Percentiles rank a stretch among this genome's conserved stretches.
Conservation (phyloP, 768 basidiomycete genomes). For the Pleurotus pulmonarius region DNA sequence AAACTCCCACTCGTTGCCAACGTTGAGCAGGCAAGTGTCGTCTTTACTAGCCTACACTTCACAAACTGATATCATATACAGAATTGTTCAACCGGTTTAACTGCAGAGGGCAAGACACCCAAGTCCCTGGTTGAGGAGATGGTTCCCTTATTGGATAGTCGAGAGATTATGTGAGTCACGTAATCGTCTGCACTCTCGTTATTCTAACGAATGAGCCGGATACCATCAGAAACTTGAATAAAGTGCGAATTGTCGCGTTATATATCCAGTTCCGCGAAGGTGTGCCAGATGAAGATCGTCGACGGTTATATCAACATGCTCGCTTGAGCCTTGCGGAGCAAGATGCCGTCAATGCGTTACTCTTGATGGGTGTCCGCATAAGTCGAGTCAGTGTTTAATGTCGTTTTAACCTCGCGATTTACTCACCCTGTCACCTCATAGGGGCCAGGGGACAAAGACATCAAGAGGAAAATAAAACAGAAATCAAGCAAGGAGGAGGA, state of each 20-base stretch:
- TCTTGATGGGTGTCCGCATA: slow-evolving; percentile 79
- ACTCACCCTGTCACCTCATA: slow-evolving; percentile 22
- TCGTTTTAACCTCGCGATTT: neutral
- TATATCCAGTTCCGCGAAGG: slow-evolving; percentile 95
- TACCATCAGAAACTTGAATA: slow-evolving; percentile 69
- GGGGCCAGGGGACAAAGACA: slow-evolving; percentile 75
- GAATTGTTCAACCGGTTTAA: slow-evolving; percentile 93
- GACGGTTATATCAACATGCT: slow-evolving; percentile 93
- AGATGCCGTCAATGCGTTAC: slow-evolving; percentile 87
- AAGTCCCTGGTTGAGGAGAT: slow-evolving; percentile 96
- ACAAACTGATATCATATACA: slow-evolving; percentile 23
- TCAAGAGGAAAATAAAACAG: slow-evolving; percentile 78
- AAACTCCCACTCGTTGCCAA: slow-evolving; percentile 79
- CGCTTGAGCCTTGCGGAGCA: slow-evolving; percentile 83
- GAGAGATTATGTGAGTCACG: slow-evolving; percentile 45
- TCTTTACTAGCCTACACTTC: slow-evolving; percentile 13
- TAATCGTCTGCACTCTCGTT: neutral
- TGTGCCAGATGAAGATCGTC: slow-evolving; percentile 96
- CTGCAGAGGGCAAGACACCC: slow-evolving; percentile 90
- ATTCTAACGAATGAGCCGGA: slow-evolving; percentile 1
- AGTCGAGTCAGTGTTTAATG: slow-evolving; percentile 57
- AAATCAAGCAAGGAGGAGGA: slow-evolving; percentile 80
- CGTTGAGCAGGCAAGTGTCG: slow-evolving; percentile 74
- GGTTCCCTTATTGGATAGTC: slow-evolving; percentile 91
- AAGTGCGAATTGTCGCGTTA: slow-evolving; percentile 93